Conservation (phyloP, 306 rosid species). For the Cucurbita ficifolia region DNA sequence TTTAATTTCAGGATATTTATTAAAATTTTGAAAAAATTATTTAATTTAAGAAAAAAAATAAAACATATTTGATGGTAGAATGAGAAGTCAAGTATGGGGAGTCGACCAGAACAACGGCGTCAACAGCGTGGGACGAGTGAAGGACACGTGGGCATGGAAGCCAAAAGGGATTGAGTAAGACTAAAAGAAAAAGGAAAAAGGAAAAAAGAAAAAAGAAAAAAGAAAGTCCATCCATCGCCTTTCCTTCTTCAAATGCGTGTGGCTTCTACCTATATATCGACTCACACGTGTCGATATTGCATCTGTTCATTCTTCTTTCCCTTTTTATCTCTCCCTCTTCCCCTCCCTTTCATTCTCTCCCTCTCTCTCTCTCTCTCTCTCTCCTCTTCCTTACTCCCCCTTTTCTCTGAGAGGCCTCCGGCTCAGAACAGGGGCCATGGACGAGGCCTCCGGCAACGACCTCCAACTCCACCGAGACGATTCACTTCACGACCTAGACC, state of each 20-base stretch:
- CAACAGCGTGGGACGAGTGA: neutral
- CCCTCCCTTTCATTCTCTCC: neutral
- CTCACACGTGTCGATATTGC: conserved; percentile 45
- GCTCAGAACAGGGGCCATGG: neutral
- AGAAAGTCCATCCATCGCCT: neutral
- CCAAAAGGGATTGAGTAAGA: neutral
- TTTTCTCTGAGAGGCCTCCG: neutral
- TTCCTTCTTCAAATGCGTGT: conserved; percentile 29
- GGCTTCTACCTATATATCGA: conserved; percentile 24
- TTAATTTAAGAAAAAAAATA: too few species aligned
- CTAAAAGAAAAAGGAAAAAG: neutral
- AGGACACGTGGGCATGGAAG: neutral
- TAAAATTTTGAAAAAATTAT: too few species aligned
- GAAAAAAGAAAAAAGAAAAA: too few species aligned
- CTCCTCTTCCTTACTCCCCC: neutral
- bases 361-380: neutral
- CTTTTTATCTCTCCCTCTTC: conserved; percentile 23
- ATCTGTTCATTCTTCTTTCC: conserved; percentile 14
- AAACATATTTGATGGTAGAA: neutral
- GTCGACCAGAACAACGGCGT: neutral
- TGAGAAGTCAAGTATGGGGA: neutral
- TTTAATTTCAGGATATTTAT: too few species aligned
- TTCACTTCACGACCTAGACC: neutral
- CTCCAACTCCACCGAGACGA: neutral
- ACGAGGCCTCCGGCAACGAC: conserved; percentile 9